Evolutionary conservation across 208 protist species (phyloP), one percentile per base, ranked within the genome.

Genomic region (Acanthamoeba castellanii): DNA sequence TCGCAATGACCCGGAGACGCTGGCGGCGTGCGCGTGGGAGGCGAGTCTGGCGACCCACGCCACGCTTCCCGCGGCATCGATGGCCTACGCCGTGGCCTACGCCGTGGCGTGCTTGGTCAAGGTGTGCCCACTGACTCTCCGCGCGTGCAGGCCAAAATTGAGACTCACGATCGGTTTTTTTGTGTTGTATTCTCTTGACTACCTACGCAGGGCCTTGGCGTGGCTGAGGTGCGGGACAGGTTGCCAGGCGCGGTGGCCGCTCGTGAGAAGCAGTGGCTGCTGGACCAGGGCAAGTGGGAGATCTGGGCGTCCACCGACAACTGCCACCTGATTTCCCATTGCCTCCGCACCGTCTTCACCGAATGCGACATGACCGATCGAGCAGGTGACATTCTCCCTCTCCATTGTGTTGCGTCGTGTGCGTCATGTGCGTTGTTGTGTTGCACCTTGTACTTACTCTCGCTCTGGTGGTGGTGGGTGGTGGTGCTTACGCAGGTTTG

Each of bases 61-160:
- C 45, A 82, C 74, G 74, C 32, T 82, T 14, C 74, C 74, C 4
- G 74, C 74, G 37, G 74, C 74, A 16, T 20, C 74, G 5, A 82
- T 82, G 74, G 30, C 74, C 74, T 82, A 82, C 45, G 74, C 74
- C 0, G 74, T 82, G 45, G 74, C 74, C 32, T 82, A 55, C 18
- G 45, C 74, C 2, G 74, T 82, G 42, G 8, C 74, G 14, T n/a
- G 74, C 14, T 27, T 82, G 42, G 20, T 50, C 42, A 82, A 52
- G 37, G 70, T 45, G 66, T 74, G n/a, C 22, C 66, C 64, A 70
- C 3, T 74, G 3, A 68, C 27, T 1, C 27, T 68, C 27, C 2
- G 27, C 5, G 61, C 20, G 1, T 68, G 20, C 52, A 18, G 52
- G 18, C 52, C 52, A 22, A 2, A 57, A 57, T 57, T 22, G 52